Conservation (phyloP, 768 basidiomycete species). For the Tricholoma sp. region DNA sequence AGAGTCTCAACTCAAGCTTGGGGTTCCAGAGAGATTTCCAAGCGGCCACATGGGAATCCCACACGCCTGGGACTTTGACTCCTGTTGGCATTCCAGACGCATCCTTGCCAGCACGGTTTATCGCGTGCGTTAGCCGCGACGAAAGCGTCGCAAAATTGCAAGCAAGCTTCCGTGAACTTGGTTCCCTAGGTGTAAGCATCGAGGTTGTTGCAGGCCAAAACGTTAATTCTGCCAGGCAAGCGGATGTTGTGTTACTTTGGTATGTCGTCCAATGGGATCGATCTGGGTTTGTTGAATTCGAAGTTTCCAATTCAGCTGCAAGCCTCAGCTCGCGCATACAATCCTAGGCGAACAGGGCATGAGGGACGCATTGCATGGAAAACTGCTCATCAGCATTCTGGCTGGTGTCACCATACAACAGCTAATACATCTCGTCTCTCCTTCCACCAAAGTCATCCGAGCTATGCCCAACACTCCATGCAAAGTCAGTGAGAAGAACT, state of each 20-base stretch:
- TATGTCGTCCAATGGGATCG: constrained; percentile 29
- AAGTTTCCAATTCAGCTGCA: constrained; percentile 57
- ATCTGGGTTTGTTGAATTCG: not conserved
- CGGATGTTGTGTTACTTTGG: constrained; percentile 90
- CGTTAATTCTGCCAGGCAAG: constrained; percentile 58
- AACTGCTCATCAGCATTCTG: constrained; percentile 93
- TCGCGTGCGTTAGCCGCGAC: constrained; percentile 81
- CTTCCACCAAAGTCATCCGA: constrained; percentile 81
- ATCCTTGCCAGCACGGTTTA: constrained; percentile 72
- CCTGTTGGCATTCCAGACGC: constrained; percentile 59
- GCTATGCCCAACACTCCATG: constrained; percentile 99
- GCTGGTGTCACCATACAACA: constrained; percentile 93
- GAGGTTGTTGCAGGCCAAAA: constrained; percentile 71
- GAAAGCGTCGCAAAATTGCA: constrained; percentile 69
- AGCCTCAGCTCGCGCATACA: constrained; percentile 78
- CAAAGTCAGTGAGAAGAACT: constrained; percentile 49
- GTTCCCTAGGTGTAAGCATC: constrained; percentile 58
- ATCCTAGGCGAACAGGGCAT: constrained; percentile 77
- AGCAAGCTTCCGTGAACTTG: constrained; percentile 52
- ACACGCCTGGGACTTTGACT: constrained; percentile 67
- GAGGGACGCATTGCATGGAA: constrained; percentile 77
- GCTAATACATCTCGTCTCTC: constrained; percentile 65
- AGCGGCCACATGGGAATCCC: constrained; percentile 34
- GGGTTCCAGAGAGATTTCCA: constrained; percentile 17
- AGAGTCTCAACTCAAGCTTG: constrained; percentile 58